Base-by-base conservation (phyloP, 2,329 filamentous ascomycete species). In the Hirsutella rhossiliensis region DNA sequence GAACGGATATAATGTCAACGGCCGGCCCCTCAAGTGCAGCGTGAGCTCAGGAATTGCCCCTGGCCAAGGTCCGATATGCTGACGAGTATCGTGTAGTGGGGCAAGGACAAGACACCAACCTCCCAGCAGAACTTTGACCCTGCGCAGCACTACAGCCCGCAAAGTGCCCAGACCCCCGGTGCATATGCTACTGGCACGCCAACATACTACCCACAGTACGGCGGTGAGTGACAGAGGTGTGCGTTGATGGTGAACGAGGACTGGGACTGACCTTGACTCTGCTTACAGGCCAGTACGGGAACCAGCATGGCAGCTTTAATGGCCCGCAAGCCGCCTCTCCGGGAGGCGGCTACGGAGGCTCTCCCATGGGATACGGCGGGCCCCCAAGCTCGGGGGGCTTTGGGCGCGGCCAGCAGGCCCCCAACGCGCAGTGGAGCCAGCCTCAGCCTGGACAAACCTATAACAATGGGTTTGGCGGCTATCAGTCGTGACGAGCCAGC, bases 1-100 rank as follows among this genome's bases (percentile, higher is more conserved):
- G 59, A 97, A 90, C 56, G 90, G 90, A 29, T 98, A 97, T 71
- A 94, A 96, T 54, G 90, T 98, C 56, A 96, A 98, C 58, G 92
- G 92, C 43, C 82, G 92, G 52, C 92, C 92, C 43, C 68, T 98
- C 55, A 98, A 98, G 76, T 98, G 92, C 76, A 97, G 90, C 66
- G 90, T 97, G 84, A 71, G 90, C 83, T 48, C 23, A 42, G 32
- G 36, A 27, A 27, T n/a, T 20, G 9, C 19, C n/a, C 15, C 12
- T 18, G 20, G 5, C 17, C 39, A 11, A 29, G 11, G 11, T 9
- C 34, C 19, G 28, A 27, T 27, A 17, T 36, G 48, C 56, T 68
- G 56, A 68, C 57, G 48, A 23, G 53, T 17, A 38, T 12, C 12
- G 20, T 20, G 7, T 60, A 97, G 90, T 98, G 92, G 92, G 92